Base-by-base conservation (phyloP, 208 protist species). In the Leishmania turanica region DNA sequence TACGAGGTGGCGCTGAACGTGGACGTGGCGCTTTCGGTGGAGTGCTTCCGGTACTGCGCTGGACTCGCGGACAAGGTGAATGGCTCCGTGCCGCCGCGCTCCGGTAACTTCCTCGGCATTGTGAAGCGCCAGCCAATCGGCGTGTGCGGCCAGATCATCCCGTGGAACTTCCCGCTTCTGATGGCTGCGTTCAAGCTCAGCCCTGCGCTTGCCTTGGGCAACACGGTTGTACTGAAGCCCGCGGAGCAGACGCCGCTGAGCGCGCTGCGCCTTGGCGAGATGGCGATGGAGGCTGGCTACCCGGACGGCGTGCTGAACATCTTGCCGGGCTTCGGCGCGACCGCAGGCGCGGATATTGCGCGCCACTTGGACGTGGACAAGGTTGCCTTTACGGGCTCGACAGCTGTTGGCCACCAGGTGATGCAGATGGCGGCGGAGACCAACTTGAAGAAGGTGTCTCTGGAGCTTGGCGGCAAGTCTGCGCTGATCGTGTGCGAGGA, bases 151-250 rank as follows among this genome's bases (percentile, higher is more conserved):
- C 84, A 90, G 84, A 90, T 98, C 74, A 93, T 98, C 54, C 97
- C 97, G 15, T 99, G 95, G 93, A 98, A 98, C 85, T 98, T 97
- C 85, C 96, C 96, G 56, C 85, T 98, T 31, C 85, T 98, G 49
- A 96, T 98, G 88, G 82, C 90, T 0, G 87, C 89, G 24, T 98
- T 92, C 93, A 99, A 99, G 83, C 73, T 98, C 15, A 92, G 83
- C 37, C 95, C 95, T 24, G 93, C 92, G 27, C 79, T 99, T 0
- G 96, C 97, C 11, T 81, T 86, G 79, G 97, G 97, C 72, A 96
- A 95, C 82, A 92, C 92, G 24, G 83, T 96, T 47, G 87, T 99
- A 62, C 83, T 98, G n/a, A 99, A 99, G 88, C 91, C 92, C 53
- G 90, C 94, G 31, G 97, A 99, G 87, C 88, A 95, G 84, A 98